phyloP scores from a whole-genome alignment of 305 asterid species.

The Fraxinus xanthoxyloides region DNA sequence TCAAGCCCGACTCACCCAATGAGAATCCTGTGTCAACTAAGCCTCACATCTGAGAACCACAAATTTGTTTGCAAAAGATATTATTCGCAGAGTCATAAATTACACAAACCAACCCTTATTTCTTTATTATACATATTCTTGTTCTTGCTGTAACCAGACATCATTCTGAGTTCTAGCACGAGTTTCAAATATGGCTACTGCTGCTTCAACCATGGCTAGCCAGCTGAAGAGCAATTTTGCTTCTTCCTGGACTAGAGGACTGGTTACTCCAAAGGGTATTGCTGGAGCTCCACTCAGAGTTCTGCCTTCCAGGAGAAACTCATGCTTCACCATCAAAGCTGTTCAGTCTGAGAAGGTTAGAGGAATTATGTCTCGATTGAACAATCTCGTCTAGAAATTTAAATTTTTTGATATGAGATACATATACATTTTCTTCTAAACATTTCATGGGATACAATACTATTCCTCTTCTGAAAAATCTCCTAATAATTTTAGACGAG shows the following conservation, averaged over 20 bases:
- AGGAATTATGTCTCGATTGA: neutral
- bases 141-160: conserved; percentile 11
- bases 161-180: neutral
- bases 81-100: conserved; percentile 23
- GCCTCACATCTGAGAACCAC: conserved; percentile 39
- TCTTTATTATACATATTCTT: conserved; percentile 1
- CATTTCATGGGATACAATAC: no score
- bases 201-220: conserved; percentile 74
- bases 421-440: neutral
- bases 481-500: no score
- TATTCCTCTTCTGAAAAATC: no score
- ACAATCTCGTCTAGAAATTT: neutral
- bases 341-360: conserved; percentile 71
- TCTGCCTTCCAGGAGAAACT: conserved; percentile 47
- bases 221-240: conserved; percentile 64
- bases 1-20: conserved; percentile 33
- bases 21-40: conserved; percentile 12
- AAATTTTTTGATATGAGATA: no score
- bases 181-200: conserved; percentile 52
- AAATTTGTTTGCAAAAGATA: conserved; percentile 42
- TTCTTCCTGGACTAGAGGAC: conserved; percentile 47
- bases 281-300: conserved; percentile 68
- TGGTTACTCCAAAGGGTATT: conserved; percentile 69
- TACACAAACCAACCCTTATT: neutral
- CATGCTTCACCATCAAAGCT: conserved; percentile 65